Conservation (phyloP, 495 filamentous ascomycete species). For the Hyaloscypha bicolor region DNA sequence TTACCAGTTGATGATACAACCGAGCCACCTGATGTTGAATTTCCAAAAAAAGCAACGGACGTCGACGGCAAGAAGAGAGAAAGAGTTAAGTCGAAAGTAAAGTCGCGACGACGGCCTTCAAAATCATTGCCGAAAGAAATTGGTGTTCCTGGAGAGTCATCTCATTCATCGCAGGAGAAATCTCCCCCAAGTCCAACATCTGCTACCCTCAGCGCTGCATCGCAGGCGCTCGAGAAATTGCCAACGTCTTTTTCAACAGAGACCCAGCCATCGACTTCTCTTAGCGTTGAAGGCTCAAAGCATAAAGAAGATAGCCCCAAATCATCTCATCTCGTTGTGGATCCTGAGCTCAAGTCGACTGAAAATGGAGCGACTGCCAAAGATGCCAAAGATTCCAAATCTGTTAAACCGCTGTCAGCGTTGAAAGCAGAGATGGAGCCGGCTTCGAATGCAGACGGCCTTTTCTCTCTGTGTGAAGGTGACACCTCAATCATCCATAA, state of each 20-base stretch:
- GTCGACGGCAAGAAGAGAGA: slow-evolving; percentile 32
- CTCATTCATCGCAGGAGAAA: not conserved
- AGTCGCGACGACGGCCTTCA: slow-evolving; percentile 28
- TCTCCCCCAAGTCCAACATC: not conserved
- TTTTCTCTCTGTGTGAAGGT: slow-evolving; percentile 61
- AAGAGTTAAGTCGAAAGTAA: slow-evolving; percentile 31
- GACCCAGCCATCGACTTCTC: not conserved
- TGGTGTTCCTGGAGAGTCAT: not conserved
- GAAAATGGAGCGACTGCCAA: not conserved
- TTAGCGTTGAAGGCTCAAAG: not conserved
- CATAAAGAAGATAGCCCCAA: not conserved
- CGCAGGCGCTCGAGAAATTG: slow-evolving; percentile 16
- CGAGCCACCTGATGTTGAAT: slow-evolving; percentile 9
- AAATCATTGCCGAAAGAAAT: slow-evolving; percentile 16
- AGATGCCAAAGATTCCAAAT: not conserved
- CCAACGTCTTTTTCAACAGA: not conserved
- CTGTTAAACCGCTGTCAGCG: slow-evolving; percentile 3
- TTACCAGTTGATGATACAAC: not conserved
- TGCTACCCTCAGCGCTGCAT: not conserved
- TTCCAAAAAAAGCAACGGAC: slow-evolving; percentile 16
- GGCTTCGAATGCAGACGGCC: slow-evolving; percentile 14
- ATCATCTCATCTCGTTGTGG: not conserved
- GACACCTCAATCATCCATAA: slow-evolving; percentile 78
- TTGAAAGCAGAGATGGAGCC: slow-evolving; percentile 22
- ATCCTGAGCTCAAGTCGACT: not conserved